Conservation (phyloP, 306 rosid genomes). For the Vicia villosa region DNA sequence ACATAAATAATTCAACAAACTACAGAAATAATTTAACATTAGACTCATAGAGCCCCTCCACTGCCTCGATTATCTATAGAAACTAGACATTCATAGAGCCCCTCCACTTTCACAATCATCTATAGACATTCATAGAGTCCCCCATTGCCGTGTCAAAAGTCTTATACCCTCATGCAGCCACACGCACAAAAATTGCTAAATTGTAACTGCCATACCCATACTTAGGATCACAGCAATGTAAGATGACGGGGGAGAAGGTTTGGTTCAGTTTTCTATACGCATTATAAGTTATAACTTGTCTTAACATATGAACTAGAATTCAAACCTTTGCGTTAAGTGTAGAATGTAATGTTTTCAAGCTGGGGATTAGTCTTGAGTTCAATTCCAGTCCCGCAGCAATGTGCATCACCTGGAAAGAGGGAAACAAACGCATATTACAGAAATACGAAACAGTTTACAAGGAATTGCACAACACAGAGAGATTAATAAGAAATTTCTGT, state of each 20-base stretch:
- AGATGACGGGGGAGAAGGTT: background rate
- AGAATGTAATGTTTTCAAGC: constrained; percentile 71
- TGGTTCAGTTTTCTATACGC: background rate
- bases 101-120: background rate
- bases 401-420: constrained; percentile 82
- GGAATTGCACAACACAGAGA: background rate
- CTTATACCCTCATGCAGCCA: background rate
- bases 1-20: background rate
- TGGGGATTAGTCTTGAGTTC: constrained; percentile 81
- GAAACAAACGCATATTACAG: constrained; percentile 14
- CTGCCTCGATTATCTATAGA: background rate
- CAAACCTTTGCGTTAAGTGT: constrained; percentile 81
- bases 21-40: background rate
- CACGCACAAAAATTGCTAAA: background rate
- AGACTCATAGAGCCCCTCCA: background rate
- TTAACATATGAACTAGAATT: constrained; percentile 24
- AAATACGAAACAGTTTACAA: constrained; percentile 11
- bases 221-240: background rate
- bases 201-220: background rate
- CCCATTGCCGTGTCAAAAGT: background rate
- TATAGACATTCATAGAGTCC: background rate
- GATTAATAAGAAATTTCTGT: background rate
- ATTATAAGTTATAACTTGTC: background rate
- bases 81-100: background rate
- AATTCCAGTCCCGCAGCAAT: constrained; percentile 88